phyloP scores from a whole-genome alignment of 139 green algal genomes.

The Bryopsis sp. region DNA sequence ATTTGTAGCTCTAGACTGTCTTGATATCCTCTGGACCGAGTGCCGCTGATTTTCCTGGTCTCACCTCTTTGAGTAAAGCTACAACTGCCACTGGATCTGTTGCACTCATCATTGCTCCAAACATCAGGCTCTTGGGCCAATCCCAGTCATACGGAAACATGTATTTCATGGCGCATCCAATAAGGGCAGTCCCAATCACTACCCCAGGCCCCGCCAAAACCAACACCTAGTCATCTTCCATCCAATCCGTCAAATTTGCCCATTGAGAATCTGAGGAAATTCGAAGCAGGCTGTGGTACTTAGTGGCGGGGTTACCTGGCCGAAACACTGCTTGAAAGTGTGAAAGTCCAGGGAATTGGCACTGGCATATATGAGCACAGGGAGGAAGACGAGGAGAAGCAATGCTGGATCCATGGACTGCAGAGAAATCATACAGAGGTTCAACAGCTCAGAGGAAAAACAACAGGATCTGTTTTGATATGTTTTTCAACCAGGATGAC shows the following conservation, averaged over 20 bases:
- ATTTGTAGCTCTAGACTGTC: no score
- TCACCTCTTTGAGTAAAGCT: slow-evolving; percentile 16
- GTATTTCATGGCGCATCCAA: slow-evolving; percentile 35
- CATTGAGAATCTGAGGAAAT: no score
- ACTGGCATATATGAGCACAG: not conserved
- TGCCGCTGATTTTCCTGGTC: not conserved
- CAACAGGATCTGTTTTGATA: no score
- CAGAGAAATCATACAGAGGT: no score
- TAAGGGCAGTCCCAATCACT: slow-evolving; percentile 32
- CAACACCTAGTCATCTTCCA: no score
- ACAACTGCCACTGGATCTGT: slow-evolving; percentile 71
- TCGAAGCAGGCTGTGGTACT: no score
- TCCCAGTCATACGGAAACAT: slow-evolving; percentile 52
- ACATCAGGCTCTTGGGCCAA: slow-evolving; percentile 40
- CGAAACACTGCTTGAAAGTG: not conserved
- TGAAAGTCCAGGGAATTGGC: not conserved
- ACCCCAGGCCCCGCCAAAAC: slow-evolving; percentile 41
- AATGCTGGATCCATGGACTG: not conserved
- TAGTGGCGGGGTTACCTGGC: no score
- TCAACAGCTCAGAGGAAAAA: no score
- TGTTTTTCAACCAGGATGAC: no score
- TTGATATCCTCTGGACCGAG: no score
- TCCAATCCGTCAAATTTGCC: no score
- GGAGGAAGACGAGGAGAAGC: not conserved
- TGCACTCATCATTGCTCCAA: slow-evolving; percentile 53